Evolutionary conservation across 208 protist genomes (phyloP).

Genomic region (Leptomonas pyrrhocoris): DNA sequence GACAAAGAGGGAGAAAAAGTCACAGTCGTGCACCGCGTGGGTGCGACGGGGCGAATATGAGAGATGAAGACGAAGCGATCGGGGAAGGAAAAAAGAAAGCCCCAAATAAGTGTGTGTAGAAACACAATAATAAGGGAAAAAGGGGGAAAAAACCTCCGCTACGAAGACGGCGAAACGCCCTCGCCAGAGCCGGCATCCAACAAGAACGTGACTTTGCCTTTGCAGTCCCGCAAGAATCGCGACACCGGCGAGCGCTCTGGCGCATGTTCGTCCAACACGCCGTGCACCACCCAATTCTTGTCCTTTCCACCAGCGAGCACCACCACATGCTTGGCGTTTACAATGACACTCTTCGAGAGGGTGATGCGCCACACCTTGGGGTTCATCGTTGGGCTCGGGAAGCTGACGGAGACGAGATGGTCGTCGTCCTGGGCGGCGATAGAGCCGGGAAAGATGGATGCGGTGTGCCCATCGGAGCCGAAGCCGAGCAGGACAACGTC

Average conservation of each 20-base stretch:
- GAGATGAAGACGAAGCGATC: not conserved
- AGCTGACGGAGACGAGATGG: slow-evolving; percentile 51
- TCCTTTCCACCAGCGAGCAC: slow-evolving; percentile 67
- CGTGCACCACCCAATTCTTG: slow-evolving; percentile 76
- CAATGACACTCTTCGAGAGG: slow-evolving; percentile 65
- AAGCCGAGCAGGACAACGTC: slow-evolving; percentile 85
- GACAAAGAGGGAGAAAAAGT: too few relatives aligned
- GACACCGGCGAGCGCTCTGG: slow-evolving; percentile 41
- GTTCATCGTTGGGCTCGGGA: slow-evolving; percentile 75
- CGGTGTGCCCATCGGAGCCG: slow-evolving; percentile 82
- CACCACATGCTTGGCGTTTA: slow-evolving; percentile 68
- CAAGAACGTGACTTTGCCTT: slow-evolving; percentile 63
- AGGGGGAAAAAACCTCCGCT: not conserved
- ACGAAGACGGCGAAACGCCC: slow-evolving; percentile 10
- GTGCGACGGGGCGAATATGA: too few relatives aligned
- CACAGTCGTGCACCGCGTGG: too few relatives aligned
- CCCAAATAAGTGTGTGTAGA: not conserved
- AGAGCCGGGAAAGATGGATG: slow-evolving; percentile 81
- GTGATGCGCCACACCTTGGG: slow-evolving; percentile 86
- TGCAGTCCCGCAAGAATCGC: slow-evolving; percentile 72
- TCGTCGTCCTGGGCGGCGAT: slow-evolving; percentile 44
- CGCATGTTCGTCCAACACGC: slow-evolving; percentile 40
- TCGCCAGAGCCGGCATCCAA: slow-evolving; percentile 40
- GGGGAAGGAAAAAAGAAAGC: not conserved
- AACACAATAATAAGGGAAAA: not conserved